A percentile compares a stretch with the other conserved stretches of the same genome.
Conservation (phyloP, 106 monocot genomes). For the Apostasia ramifera region DNA sequence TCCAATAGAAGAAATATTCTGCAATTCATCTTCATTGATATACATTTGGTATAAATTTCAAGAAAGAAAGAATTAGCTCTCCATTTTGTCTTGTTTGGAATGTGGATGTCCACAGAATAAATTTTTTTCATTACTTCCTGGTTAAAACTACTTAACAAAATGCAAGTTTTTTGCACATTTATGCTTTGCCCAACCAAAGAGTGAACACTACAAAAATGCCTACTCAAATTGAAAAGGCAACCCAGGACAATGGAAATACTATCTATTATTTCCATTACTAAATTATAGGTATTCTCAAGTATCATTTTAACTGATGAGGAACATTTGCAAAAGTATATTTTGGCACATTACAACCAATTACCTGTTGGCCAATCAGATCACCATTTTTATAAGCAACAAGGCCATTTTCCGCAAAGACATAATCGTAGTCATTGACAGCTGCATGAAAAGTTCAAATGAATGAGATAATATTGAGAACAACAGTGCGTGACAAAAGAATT, state of each 20-base stretch:
- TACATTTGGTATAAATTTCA: too few species aligned
- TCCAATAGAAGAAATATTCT: neutral
- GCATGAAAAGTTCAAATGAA: slow-evolving; percentile 14
- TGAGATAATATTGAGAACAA: neutral
- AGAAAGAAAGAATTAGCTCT: too few species aligned
- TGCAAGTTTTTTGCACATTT: too few species aligned
- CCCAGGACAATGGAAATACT: too few species aligned
- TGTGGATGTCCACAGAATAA: too few species aligned
- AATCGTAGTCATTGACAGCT: slow-evolving; percentile 85
- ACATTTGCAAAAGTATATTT: neutral
- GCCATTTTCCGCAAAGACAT: slow-evolving; percentile 91
- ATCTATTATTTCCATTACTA: too few species aligned
- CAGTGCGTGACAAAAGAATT: neutral
- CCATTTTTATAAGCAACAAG: slow-evolving; percentile 92
- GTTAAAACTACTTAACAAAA: too few species aligned
- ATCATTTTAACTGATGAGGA: too few species aligned
- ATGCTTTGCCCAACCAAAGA: neutral
- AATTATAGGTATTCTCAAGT: too few species aligned
- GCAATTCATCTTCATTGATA: too few species aligned
- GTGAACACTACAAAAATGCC: neutral
- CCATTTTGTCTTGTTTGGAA: too few species aligned
- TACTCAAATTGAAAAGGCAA: neutral
- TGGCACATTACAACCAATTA: slow-evolving; percentile 7
- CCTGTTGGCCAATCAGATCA: slow-evolving; percentile 76
- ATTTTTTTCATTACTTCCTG: too few species aligned